Evolutionary conservation across 116 monocot species (phyloP), one percentile per base, ranked within the genome.

Genomic region (Iris pallida): DNA sequence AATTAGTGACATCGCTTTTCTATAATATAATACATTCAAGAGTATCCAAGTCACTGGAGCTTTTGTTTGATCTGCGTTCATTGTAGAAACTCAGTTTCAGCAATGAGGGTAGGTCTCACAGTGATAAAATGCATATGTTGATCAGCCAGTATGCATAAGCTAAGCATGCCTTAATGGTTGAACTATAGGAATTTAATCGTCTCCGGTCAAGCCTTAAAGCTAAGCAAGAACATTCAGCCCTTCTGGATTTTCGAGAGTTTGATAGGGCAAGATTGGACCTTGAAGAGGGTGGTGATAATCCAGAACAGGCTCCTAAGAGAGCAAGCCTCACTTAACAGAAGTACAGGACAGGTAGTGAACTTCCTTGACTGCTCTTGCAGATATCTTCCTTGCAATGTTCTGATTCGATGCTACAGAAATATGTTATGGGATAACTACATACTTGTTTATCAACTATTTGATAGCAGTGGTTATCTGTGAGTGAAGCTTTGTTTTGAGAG

Each of bases 221-320:
- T 20, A 92, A 83, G 63, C 78, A 81, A 77, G 92, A 97, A 68
- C 96, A 83, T 86, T 80, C 86, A 47, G 92, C 92, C 14, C 87
- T 92, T 41, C 80, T 97, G 49, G 90, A 92, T 71, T 92, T 92
- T 64, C 85, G 85, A 68, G 92, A 92, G 68, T 97, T 97, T 78
- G 90, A 92, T 73, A 70, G 78, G 45, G 59, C 90, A 19, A 85
- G 81, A 54, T 74, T 83, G 52, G 92, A 90, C 70, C 42, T 90
- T 40, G 97, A 97, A 77, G 85, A 78, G 42, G 85, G 85, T 66
- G 74, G 62, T 47, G 80, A 71, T 70, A 82, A 82, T 46, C 71
- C 42, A 60, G 92, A 90, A 30, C 81, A 66, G 4, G 77, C 87
- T 85, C 80, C 85, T 97, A 13, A 92, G 74, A 75, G 97, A 97